Percentiles rank a stretch among this genome's conserved stretches.
phyloP scores from a whole-genome alignment of 495 filamentous ascomycete genomes.

The Aspergillus haitiensis region DNA sequence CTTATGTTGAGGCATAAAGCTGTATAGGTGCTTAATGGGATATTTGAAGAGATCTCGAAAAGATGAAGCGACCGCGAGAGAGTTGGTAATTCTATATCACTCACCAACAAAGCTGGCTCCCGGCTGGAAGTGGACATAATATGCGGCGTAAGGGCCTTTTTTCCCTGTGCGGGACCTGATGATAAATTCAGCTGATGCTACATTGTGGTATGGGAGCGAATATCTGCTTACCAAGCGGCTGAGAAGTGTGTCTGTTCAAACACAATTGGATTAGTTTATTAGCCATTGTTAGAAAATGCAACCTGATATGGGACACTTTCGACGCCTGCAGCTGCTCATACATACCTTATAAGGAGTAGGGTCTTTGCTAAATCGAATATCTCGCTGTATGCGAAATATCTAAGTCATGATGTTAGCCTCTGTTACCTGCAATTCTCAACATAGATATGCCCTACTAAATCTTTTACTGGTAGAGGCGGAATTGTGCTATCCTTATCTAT shows the following conservation, averaged over 20 bases:
- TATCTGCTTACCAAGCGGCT: slow-evolving; percentile 64
- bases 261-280: slow-evolving; percentile 29
- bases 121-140: slow-evolving; percentile 71
- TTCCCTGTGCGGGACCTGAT: slow-evolving; percentile 73
- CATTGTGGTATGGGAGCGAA: slow-evolving; percentile 1
- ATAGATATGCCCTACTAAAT: slow-evolving; percentile 55
- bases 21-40: not conserved
- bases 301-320: not conserved
- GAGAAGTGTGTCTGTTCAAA: slow-evolving; percentile 67
- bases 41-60: not conserved
- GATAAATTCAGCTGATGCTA: slow-evolving; percentile 28
- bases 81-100: slow-evolving; percentile 26
- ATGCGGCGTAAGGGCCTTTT: slow-evolving; percentile 82
- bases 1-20: no score
- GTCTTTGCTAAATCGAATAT: slow-evolving; percentile 75
- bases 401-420: slow-evolving; percentile 28
- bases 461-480: slow-evolving; percentile 78
- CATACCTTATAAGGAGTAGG: slow-evolving; percentile 83
- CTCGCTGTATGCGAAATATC: slow-evolving; percentile 83
- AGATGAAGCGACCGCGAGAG: not conserved
- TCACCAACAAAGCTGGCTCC: slow-evolving; percentile 61
- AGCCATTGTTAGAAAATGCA: not conserved
- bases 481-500: slow-evolving; percentile 71
- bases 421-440: not conserved
- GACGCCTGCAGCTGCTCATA: slow-evolving; percentile 12